Percentiles rank a stretch among this genome's conserved stretches.
These are phyloP conservation scores for Platanthera zijinensis DNA, from an alignment of 106 monocot species.

Conservation along the genomic window DNA sequence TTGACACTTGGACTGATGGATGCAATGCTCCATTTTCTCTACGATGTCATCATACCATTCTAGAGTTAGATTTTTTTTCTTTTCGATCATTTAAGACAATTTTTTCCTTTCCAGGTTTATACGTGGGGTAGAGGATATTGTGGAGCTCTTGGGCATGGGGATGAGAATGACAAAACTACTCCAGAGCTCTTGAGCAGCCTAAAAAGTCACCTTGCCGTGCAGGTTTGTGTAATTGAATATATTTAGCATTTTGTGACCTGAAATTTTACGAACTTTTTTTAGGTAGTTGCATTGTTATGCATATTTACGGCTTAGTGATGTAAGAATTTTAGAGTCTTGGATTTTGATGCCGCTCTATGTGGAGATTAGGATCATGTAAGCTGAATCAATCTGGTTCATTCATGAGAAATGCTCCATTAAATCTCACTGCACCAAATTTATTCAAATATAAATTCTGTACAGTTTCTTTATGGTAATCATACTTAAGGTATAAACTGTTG, in stretches of 20 bases:
- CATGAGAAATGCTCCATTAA: too few species aligned
- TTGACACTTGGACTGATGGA: too few species aligned
- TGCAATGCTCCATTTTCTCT: too few species aligned
- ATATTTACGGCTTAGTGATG: not conserved
- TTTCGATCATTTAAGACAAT: not conserved
- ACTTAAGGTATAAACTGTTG: too few species aligned
- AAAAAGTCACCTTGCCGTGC: conserved; percentile 72
- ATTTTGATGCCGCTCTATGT: not conserved
- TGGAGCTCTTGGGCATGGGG: conserved; percentile 92
- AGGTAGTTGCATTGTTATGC: not conserved
- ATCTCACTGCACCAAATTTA: not conserved
- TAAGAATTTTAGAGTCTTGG: not conserved
- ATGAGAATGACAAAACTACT: conserved; percentile 86
- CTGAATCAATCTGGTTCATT: too few species aligned
- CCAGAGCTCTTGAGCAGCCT: conserved; percentile 60
- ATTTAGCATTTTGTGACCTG: too few species aligned
- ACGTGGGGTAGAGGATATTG: conserved; percentile 99
- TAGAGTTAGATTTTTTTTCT: not conserved
- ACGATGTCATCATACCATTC: too few species aligned
- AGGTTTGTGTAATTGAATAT: conserved; percentile 36
- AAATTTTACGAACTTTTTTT: not conserved
- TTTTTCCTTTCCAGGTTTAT: conserved; percentile 55
- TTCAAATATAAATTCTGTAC: not conserved
- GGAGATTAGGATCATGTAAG: too few species aligned
- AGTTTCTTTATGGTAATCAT: not conserved